Base-by-base conservation (phyloP, 2,329 filamentous ascomycete species). In the Colletotrichum lindemuthianum region DNA sequence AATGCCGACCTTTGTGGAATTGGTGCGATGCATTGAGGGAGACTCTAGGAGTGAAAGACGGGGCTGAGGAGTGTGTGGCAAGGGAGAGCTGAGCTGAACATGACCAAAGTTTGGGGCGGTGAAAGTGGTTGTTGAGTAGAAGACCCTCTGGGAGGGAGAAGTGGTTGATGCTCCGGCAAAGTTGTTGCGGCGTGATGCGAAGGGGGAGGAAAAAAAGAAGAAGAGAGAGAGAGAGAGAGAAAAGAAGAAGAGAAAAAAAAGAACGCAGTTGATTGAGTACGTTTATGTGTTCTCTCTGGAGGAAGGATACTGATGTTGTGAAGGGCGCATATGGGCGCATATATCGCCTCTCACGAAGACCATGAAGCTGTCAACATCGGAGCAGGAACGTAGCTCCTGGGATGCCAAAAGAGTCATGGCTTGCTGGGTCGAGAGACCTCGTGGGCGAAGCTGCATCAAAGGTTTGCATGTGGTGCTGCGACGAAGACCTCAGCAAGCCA, bases 101-200 rank as follows among this genome's bases (percentile, higher is more conserved):
- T 58, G 65, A 66, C 60, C 57, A 65, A 65, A 56, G 66, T 65
- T 67, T 66, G 65, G 61, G 65, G 64, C 63, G 51, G 66, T 67
- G 66, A 63, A 68, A 67, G 66, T 68, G 66, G 66, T 67, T 63
- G 63, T 64, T 63, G 66, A 67, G 64, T 67, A 60, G 66, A 63
- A 64, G 55, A 59, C 63, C 64, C 55, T 58, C 49, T 60, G 39
- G 64, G 64, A 64, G 66, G 59, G 59, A 55, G 48, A 56, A 56
- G 59, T 57, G 64, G 64, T 63, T 59, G 59, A 63, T 59, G 58
- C 59, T 47, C 47, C 53, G 64, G 64, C 66, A 63, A 59, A 66
- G 63, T 51, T 67, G 59, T 65, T 61, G 64, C 58, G 66, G 64
- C 55, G 64, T 64, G 64, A 64, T 51, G 65, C 65, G n/a, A n/a